These are phyloP conservation scores for carrot (Daucus carota) DNA, from an alignment of 129 eudicot genomes.

Conservation along the genomic window DNA sequence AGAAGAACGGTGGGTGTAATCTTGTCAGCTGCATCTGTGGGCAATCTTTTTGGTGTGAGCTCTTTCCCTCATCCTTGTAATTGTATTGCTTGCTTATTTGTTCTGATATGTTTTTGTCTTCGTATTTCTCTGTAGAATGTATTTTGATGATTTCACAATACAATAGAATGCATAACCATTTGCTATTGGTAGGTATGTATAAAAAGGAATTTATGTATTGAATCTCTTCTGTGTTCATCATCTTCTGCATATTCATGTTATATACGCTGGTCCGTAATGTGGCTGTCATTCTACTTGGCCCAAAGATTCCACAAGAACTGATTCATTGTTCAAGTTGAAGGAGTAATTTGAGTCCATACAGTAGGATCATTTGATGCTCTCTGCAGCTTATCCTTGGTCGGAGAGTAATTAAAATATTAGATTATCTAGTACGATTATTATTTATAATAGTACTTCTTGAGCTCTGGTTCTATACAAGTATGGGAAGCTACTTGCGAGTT, in stretches of 20 bases:
- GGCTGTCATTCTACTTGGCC: background rate
- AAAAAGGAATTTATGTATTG: background rate
- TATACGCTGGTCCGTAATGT: background rate
- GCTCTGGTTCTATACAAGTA: background rate
- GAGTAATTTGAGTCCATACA: background rate
- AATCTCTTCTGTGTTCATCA: background rate
- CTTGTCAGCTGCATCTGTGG: constrained; percentile 90
- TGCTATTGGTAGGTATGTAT: background rate
- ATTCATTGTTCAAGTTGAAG: background rate
- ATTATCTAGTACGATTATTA: background rate
- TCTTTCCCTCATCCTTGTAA: background rate
- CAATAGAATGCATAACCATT: background rate
- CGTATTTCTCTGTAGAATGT: background rate
- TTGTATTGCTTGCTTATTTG: background rate
- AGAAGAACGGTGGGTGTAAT: constrained; percentile 97
- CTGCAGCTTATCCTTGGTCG: constrained; percentile 4
- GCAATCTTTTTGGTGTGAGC: constrained; percentile 84
- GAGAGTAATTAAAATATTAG: background rate
- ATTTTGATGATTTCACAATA: background rate
- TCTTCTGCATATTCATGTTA: background rate
- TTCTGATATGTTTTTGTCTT: background rate
- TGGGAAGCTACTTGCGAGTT: background rate
- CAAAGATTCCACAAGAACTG: background rate
- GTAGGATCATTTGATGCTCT: background rate
- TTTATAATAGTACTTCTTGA: background rate